phyloP scores from a whole-genome alignment of 2,329 filamentous ascomycete genomes.

The Setomelanomma holmii region DNA sequence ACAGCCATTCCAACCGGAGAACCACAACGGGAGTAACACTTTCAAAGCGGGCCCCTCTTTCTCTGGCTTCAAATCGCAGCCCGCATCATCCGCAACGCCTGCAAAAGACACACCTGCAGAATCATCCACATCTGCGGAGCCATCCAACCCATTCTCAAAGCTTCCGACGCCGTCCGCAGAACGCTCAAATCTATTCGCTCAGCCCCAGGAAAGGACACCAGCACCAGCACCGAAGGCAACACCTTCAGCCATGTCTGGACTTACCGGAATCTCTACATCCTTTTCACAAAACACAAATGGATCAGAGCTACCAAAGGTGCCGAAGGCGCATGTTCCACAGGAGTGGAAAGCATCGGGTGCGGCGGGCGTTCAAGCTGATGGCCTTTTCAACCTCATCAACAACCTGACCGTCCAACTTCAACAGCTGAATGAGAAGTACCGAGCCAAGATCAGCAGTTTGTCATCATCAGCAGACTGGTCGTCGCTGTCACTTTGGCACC shows the following conservation, averaged over 20 bases:
- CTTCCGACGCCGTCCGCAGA: conserved; percentile 18
- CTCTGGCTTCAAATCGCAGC: conserved; percentile 12
- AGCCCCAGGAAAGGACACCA: conserved; percentile 19
- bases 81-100: conserved; percentile 9
- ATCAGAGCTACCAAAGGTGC: conserved; percentile 28
- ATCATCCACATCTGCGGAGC: conserved; percentile 12
- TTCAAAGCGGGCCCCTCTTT: conserved; percentile 18
- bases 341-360: conserved; percentile 28
- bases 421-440: conserved; percentile 36
- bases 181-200: conserved; percentile 21
- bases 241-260: conserved; percentile 16
- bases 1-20: conserved; percentile 23
- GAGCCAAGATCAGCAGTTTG: conserved; percentile 31
- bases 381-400: conserved; percentile 20
- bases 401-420: conserved; percentile 31
- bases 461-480: conserved; percentile 39
- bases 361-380: conserved; percentile 14
- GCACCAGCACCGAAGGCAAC: conserved; percentile 18
- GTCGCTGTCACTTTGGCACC: conserved; percentile 39
- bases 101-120: conserved; percentile 15
- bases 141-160: conserved; percentile 23
- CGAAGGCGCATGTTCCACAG: conserved; percentile 33
- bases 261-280: conserved; percentile 11
- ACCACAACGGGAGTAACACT: conserved; percentile 8
- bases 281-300: conserved; percentile 8